These are phyloP conservation scores for Balansia obtecta DNA, from an alignment of 2,329 filamentous ascomycete species.

Conservation along the genomic window DNA sequence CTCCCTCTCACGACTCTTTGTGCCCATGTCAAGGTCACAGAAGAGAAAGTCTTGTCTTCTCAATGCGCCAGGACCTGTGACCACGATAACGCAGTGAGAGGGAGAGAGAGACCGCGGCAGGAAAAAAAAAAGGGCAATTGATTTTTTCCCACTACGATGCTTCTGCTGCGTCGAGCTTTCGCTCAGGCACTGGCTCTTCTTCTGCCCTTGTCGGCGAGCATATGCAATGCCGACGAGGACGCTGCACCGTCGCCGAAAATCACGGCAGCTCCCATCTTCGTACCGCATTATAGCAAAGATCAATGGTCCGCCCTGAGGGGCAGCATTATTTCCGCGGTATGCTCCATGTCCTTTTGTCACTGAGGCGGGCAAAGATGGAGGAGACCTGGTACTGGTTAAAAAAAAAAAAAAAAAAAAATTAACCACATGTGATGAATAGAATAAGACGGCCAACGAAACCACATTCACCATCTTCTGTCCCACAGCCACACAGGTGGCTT, in stretches of 20 bases:
- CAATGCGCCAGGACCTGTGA: neutral
- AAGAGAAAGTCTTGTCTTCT: neutral
- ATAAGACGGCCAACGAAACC: constrained; percentile 23
- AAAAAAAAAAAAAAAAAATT: neutral
- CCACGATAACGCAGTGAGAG: neutral
- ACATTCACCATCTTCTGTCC: constrained; percentile 38
- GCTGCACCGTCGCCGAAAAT: constrained; percentile 13
- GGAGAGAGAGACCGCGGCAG: neutral
- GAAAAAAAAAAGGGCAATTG: neutral
- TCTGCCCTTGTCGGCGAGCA: constrained; percentile 9
- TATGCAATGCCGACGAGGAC: constrained; percentile 7
- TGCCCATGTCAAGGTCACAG: neutral
- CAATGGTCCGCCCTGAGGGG: constrained; percentile 33
- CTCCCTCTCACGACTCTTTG: neutral
- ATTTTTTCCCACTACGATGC: neutral
- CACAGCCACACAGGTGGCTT: constrained; percentile 25
- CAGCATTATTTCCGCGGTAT: constrained; percentile 31
- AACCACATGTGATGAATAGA: constrained; percentile 14
- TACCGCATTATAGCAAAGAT: constrained; percentile 29
- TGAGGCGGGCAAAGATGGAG: neutral
- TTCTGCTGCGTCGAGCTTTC: neutral
- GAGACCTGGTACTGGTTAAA: neutral
- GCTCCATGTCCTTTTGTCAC: constrained; percentile 5
- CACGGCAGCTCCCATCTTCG: constrained; percentile 31
- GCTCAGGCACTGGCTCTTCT: constrained; percentile 7